A percentile compares a stretch with the other conserved stretches of the same genome.
phyloP scores from a whole-genome alignment of 306 rosid species.

The Citrullus amarus region DNA sequence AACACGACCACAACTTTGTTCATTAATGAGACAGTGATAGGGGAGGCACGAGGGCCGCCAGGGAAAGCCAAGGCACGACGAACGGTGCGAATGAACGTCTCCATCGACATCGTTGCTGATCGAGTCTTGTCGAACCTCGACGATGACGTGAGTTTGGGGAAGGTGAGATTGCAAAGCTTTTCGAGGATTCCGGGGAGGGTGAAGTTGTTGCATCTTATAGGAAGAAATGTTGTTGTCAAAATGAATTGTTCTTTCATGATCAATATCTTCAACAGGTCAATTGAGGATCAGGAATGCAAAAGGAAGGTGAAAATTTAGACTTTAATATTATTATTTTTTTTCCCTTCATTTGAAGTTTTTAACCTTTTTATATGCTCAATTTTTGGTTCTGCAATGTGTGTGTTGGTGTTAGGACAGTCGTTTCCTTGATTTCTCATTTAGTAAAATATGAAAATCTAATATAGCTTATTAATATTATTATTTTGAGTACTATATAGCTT shows the following conservation, averaged over 20 bases:
- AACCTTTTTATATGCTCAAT: too few relatives aligned
- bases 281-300: constrained; percentile 39
- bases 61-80: constrained; percentile 35
- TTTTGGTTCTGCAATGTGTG: too few relatives aligned
- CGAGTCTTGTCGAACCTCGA: constrained; percentile 18
- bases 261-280: constrained; percentile 28
- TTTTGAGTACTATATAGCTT: too few relatives aligned
- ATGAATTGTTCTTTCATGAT: constrained; percentile 38
- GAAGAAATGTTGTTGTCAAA: constrained; percentile 43
- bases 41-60: constrained; percentile 44
- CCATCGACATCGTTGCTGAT: constrained; percentile 24
- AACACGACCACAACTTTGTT: constrained; percentile 47
- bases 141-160: constrained; percentile 15
- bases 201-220: constrained; percentile 29
- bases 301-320: constrained; percentile 28
- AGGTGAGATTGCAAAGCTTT: constrained; percentile 31
- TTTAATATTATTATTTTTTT: neutral
- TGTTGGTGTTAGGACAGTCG: too few relatives aligned
- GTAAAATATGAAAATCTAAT: too few relatives aligned
- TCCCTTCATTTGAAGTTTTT: too few relatives aligned
- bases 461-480: too few relatives aligned
- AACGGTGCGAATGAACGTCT: constrained; percentile 44
- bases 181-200: constrained; percentile 51
- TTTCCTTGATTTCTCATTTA: too few relatives aligned
- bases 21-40: constrained; percentile 25